phyloP scores from a whole-genome alignment of 1,139 yeast genomes.

The Hemisphaericaspora xylanilytica region DNA sequence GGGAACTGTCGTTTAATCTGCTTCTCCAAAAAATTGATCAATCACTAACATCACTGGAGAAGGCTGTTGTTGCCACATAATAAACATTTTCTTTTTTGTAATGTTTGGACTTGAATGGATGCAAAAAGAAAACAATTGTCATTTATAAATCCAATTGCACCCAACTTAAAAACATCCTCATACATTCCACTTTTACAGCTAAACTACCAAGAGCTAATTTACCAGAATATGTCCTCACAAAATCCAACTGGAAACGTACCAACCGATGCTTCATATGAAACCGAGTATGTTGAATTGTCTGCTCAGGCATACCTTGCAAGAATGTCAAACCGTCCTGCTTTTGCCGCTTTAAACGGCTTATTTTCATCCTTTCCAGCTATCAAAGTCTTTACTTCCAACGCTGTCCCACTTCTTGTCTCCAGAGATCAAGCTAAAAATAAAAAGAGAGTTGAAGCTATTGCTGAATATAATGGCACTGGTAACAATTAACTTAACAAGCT shows the following conservation, averaged over 20 bases:
- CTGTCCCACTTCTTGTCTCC: constrained; percentile 52
- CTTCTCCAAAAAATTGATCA: constrained; percentile 12
- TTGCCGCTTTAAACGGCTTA: constrained; percentile 59
- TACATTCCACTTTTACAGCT: too few species aligned
- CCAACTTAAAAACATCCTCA: too few species aligned
- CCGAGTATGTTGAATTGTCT: constrained; percentile 29
- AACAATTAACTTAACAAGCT: too few species aligned
- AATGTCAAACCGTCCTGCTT: constrained; percentile 53
- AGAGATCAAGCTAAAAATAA: constrained; percentile 21
- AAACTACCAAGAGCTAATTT: too few species aligned
- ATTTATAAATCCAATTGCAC: too few species aligned
- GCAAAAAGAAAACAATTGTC: too few species aligned
- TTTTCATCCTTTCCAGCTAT: constrained; percentile 59
- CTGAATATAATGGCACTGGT: constrained; percentile 2
- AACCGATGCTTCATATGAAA: background rate
- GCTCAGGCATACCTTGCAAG: constrained; percentile 44
- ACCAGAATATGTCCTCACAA: too few species aligned
- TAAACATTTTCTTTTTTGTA: background rate
- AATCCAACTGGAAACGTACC: background rate
- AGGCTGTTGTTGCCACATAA: background rate
- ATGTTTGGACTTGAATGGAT: background rate
- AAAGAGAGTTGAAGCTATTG: constrained; percentile 6
- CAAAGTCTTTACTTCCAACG: constrained; percentile 57
- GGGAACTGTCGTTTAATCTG: constrained; percentile 7
- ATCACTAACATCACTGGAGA: constrained; percentile 4